A percentile compares a stretch with the other conserved stretches of the same genome.
phyloP scores from a whole-genome alignment of 1,139 yeast species.

The Taphrina pruni region DNA sequence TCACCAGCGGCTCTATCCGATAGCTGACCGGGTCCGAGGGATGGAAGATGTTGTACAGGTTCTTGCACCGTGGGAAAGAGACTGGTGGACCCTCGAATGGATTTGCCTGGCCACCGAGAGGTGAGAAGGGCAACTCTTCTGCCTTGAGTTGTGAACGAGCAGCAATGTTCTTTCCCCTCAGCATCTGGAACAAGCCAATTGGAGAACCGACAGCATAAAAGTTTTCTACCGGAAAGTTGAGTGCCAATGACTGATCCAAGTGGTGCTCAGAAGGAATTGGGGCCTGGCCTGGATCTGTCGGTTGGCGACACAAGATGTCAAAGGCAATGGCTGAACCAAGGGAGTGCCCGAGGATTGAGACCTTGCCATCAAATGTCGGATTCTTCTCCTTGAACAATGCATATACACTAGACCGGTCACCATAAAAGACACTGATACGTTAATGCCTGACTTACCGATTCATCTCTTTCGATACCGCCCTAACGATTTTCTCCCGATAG shows the following conservation, averaged over 20 bases:
- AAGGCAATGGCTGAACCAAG: conserved; percentile 84
- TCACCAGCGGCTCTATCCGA: conserved; percentile 54
- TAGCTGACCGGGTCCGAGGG: conserved; percentile 55
- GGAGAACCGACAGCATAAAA: conserved; percentile 89
- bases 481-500: conserved; percentile 67
- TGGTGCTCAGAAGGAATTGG: conserved; percentile 1
- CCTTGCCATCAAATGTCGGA: conserved; percentile 75
- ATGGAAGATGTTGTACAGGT: conserved; percentile 54
- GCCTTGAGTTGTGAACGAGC: conserved; percentile 39
- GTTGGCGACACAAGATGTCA: conserved; percentile 72
- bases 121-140: conserved; percentile 19
- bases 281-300: conserved; percentile 47
- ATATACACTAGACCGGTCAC: conserved; percentile 59
- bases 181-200: conserved; percentile 69
- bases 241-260: conserved; percentile 22
- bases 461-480: conserved; percentile 66
- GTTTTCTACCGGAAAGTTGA: conserved; percentile 75
- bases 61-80: conserved; percentile 50
- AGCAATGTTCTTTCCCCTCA: conserved; percentile 47
- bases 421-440: neutral
- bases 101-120: conserved; percentile 18
- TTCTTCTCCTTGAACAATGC: conserved; percentile 62
- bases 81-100: conserved; percentile 29
- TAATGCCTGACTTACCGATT: conserved; percentile 53
- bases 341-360: conserved; percentile 87